Percentiles rank a stretch among this genome's conserved stretches.
These are phyloP conservation scores for Aspergillus ruber DNA, from an alignment of 2,329 filamentous ascomycete genomes.

Conservation along the genomic window DNA sequence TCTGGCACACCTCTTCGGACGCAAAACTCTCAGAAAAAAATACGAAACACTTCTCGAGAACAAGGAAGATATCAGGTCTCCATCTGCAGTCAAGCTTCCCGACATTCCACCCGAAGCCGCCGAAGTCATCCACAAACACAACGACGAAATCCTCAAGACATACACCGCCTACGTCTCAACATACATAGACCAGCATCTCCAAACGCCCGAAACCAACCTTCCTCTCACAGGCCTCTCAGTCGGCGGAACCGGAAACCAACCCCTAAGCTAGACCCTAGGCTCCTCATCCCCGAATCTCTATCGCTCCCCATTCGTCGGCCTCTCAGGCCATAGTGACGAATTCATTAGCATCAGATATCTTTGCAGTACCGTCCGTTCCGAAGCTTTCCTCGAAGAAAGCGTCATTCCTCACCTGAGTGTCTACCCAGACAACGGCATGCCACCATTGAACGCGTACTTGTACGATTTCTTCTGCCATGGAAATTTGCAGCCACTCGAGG, in stretches of 20 bases:
- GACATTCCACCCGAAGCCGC: slow-evolving; percentile 54
- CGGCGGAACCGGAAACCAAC: slow-evolving; percentile 29
- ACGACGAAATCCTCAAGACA: slow-evolving; percentile 57
- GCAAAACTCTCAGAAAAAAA: slow-evolving; percentile 41
- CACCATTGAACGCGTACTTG: slow-evolving; percentile 42
- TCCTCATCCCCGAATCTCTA: slow-evolving; percentile 26
- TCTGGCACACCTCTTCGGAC: slow-evolving; percentile 64
- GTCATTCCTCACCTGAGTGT: slow-evolving; percentile 64
- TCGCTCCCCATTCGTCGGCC: slow-evolving; percentile 63
- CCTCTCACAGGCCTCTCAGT: slow-evolving; percentile 53
- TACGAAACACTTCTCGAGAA: slow-evolving; percentile 28
- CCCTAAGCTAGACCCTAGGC: slow-evolving; percentile 7
- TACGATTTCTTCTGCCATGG: slow-evolving; percentile 75
- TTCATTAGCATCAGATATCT: slow-evolving; percentile 63
- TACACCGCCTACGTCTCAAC: slow-evolving; percentile 65
- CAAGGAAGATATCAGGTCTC: slow-evolving; percentile 49
- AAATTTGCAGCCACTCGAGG: slow-evolving; percentile 52
- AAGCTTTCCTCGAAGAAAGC: slow-evolving; percentile 68
- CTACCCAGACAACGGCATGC: slow-evolving; percentile 49
- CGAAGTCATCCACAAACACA: slow-evolving; percentile 54
- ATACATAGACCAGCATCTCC: slow-evolving; percentile 60
- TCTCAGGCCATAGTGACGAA: slow-evolving; percentile 61
- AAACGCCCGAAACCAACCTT: slow-evolving; percentile 47
- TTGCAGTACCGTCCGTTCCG: slow-evolving; percentile 57
- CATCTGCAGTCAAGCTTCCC: slow-evolving; percentile 61